phyloP scores from a whole-genome alignment of 2,329 filamentous ascomycete genomes.

The Biscogniauxia mediterranea region DNA sequence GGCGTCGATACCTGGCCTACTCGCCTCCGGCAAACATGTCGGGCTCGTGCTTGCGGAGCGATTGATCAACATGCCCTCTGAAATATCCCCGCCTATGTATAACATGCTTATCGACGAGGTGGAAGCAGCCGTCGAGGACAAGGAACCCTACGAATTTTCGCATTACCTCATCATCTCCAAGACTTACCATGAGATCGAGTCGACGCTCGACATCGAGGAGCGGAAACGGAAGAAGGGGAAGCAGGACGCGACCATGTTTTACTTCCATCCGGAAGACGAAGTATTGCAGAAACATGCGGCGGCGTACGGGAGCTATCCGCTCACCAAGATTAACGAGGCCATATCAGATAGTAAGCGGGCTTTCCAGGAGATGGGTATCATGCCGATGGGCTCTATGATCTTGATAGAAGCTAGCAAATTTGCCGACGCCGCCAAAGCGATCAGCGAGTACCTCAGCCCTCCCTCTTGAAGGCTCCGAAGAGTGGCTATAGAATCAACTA shows the following conservation, averaged over 20 bases:
- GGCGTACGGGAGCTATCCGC: conserved; percentile 70
- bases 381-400: conserved; percentile 79
- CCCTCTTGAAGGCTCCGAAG: conserved; percentile 39
- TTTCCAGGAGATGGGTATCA: conserved; percentile 90
- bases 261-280: conserved; percentile 97
- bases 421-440: conserved; percentile 69
- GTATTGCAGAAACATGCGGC: conserved; percentile 74
- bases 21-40: conserved; percentile 60
- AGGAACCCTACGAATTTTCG: conserved; percentile 88
- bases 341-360: conserved; percentile 88
- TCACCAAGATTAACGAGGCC: conserved; percentile 77
- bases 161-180: conserved; percentile 92
- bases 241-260: conserved; percentile 66
- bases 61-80: conserved; percentile 93
- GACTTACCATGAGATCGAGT: conserved; percentile 86
- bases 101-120: conserved; percentile 92
- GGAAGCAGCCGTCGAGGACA: conserved; percentile 80
- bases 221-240: conserved; percentile 67
- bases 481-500: conserved; percentile 21
- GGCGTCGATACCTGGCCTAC: conserved; percentile 54
- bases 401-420: conserved; percentile 81
- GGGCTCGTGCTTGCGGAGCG: conserved; percentile 89
- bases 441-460: conserved; percentile 69
- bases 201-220: conserved; percentile 69
- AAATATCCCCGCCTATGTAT: conserved; percentile 92